Evolutionary conservation across 371 early-diverging fungal species (phyloP).

Genomic region (Neoconidiobolus thromboides): DNA sequence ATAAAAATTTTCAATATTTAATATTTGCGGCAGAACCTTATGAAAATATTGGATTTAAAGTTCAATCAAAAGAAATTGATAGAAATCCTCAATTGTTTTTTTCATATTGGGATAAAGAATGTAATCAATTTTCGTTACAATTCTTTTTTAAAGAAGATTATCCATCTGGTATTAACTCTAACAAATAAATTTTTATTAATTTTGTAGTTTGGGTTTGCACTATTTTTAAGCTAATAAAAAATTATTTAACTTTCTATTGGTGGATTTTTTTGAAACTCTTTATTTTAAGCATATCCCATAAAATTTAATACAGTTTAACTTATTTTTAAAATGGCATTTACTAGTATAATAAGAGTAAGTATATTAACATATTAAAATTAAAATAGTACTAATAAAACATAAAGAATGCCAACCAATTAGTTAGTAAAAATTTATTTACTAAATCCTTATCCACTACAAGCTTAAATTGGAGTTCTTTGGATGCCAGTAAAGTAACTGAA

Average conservation of each 20-base stretch:
- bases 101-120: constrained; percentile 88
- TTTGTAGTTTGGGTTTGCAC: too few relatives aligned
- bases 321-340: neutral
- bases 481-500: neutral
- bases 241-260: too few relatives aligned
- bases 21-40: constrained; percentile 94
- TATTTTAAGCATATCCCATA: too few relatives aligned
- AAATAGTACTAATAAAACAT: neutral
- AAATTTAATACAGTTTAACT: too few relatives aligned
- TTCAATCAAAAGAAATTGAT: constrained; percentile 84
- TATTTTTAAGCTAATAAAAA: too few relatives aligned
- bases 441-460: neutral
- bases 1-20: constrained; percentile 77
- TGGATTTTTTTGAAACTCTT: too few relatives aligned
- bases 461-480: neutral
- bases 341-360: neutral
- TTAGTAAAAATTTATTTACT: neutral
- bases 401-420: neutral
- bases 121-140: constrained; percentile 72
- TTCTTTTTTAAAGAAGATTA: constrained; percentile 61
- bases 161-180: neutral
- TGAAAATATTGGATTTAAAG: constrained; percentile 86
- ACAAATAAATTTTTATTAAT: too few relatives aligned
- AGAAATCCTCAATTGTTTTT: constrained; percentile 63
- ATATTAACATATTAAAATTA: neutral